Evolutionary conservation across 352 stramenopile species (phyloP), one percentile per base, ranked within the genome.

Genomic region (Peronosclerospora sorghi): DNA sequence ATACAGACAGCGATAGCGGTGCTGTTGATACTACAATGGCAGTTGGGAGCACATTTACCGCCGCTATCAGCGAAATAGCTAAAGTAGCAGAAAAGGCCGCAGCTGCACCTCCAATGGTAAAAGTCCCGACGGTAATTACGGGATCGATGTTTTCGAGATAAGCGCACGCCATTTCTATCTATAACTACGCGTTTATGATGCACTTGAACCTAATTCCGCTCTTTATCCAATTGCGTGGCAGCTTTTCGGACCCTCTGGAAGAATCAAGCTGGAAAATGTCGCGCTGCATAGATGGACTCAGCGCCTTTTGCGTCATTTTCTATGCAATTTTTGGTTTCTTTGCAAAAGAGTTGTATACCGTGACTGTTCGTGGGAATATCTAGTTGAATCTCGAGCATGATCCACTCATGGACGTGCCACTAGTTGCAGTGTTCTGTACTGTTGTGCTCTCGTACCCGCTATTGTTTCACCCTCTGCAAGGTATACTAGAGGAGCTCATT

Each of bases 151-250:
- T 82, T 19, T 69, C 59, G 8, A 72, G 70, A 6, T 63, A 71
- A 34, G 45, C 69, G 10, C 69, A 83, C 44, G 53, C 66, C 2
- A 53, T 85, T 30, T 84, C 72, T 15, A 82, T 90, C 55, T 87
- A 78, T 64, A 87, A 77, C 46, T 87, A 83, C 46, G 73, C 73
- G n/a, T 90, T 87, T 54, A 85, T 87, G 73, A 81, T 85, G 68
- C 77, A 90, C 18, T 44, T 90, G 45, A 90, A 90, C 48, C 51
- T 90, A 12, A 48, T 87, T 15, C 74, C 77, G 54, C 56, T 87
- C 10, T 87, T 85, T 46, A 72, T 81, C 35, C 67, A 83, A 38
- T 47, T 84, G 14, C 74, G 74, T 5, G 70, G 70, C 24, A 75
- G 55, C 40, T 82, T 74, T 24, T 59, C 57, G 1, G 68, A 86